Base-by-base conservation (phyloP, 169 alveolate genomes). In the Eimeria falciformis region DNA sequence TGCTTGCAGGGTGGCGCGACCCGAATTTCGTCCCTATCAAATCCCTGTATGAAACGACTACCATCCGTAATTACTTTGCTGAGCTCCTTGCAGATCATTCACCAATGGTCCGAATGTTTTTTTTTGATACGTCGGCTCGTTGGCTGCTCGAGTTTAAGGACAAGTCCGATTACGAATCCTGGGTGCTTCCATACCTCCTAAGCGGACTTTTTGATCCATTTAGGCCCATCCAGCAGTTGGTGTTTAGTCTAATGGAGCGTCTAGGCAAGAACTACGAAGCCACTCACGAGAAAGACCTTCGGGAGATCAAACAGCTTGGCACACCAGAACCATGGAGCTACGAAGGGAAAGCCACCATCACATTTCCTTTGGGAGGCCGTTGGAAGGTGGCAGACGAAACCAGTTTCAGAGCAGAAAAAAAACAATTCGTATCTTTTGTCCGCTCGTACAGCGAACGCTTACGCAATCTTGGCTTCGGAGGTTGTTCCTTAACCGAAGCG, bases 1-100 rank as follows among this genome's bases (percentile, higher is more conserved):
- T 92, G 92, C 93, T 97, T 27, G 96, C 97, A 17, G 99, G 98
- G 2, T 98, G 97, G 93, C 96, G 98, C 77, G 98, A 98, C 84
- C 98, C 99, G 5, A 97, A 96, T 86, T 45, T 95, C 0, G 98
- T 98, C 47, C 98, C 99, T 5, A 96, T 97, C 45, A 97, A 97
- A 93, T 98, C 96, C 69, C 97, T 98, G 89, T 98, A 96, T 94
- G 98, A 97, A 71, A 95, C 96, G 3, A 86, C 97, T 27, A 96
- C 97, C 21, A 96, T 77, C 89, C 93, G 96, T n/a, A 97, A 97
- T 93, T 97, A 97, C 91, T 95, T 97, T 46, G 99, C 99, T 1
- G 94, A 95, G 88, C 94, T 97, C 65, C 95, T 97, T 43, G 94
- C 96, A 6, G 99, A 97, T 89, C 94, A 95, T 46, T 95, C 97